A percentile compares a stretch with the other conserved stretches of the same genome.
These are phyloP conservation scores for Aspergillus amoenus DNA, from an alignment of 2,329 filamentous ascomycete genomes.

Conservation along the genomic window DNA sequence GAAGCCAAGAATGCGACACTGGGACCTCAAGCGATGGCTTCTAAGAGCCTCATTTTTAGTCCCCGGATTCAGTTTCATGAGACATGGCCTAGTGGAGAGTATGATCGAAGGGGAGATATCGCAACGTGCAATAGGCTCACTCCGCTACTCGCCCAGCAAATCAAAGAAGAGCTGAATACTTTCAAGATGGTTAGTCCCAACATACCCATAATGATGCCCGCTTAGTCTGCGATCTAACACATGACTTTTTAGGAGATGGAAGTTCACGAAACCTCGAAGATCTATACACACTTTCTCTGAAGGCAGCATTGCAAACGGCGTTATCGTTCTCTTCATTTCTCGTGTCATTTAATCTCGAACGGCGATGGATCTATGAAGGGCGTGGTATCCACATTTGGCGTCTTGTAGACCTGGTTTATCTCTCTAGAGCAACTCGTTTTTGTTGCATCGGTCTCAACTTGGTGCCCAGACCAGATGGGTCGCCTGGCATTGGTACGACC, in stretches of 20 bases:
- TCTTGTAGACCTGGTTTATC: constrained; percentile 24
- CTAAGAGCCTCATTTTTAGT: constrained; percentile 71
- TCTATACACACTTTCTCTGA: constrained; percentile 99
- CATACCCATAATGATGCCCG: neutral
- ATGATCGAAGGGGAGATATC: constrained; percentile 92
- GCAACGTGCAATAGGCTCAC: constrained; percentile 97
- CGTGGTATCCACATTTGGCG: constrained; percentile 23
- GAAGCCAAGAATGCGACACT: constrained; percentile 76
- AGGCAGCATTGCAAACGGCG: constrained; percentile 30
- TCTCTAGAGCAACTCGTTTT: constrained; percentile 21
- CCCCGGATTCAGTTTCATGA: constrained; percentile 93
- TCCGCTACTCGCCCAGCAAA: constrained; percentile 95
- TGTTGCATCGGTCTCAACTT: constrained; percentile 13
- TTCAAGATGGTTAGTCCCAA: constrained; percentile 86
- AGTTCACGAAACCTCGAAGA: constrained; percentile 97
- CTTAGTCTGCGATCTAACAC: constrained; percentile 32
- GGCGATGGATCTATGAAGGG: constrained; percentile 23
- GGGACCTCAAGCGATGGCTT: constrained; percentile 60
- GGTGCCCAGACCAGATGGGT: constrained; percentile 1
- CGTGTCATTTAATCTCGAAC: constrained; percentile 19
- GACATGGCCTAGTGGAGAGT: constrained; percentile 93
- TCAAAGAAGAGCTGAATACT: constrained; percentile 98
- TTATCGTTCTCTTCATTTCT: constrained; percentile 22
- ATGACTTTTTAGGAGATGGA: constrained; percentile 82
- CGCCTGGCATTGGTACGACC: neutral